Conservation (phyloP, 2,329 filamentous ascomycete genomes). For the Cytospora paraplurivora region DNA sequence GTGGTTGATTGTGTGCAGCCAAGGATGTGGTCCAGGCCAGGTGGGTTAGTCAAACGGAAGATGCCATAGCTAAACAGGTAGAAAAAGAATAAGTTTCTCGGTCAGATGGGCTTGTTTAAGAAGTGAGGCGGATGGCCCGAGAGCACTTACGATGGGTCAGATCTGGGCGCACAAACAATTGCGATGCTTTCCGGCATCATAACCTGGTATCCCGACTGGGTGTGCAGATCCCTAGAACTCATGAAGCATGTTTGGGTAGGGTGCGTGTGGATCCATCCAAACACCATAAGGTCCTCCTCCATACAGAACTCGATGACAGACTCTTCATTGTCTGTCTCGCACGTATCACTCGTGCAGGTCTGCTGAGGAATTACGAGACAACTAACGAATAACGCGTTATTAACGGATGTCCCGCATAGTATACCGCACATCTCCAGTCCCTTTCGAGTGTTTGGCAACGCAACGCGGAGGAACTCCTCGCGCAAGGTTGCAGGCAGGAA, state of each 20-base stretch:
- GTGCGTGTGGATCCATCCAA: constrained; percentile 98
- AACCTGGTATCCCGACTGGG: constrained; percentile 89
- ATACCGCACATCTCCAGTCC: constrained; percentile 96
- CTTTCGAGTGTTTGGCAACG: constrained; percentile 71
- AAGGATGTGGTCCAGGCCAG: constrained; percentile 82
- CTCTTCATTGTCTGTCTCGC: constrained; percentile 87
- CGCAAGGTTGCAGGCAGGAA: constrained; percentile 82
- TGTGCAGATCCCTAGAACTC: constrained; percentile 91
- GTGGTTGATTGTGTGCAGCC: constrained; percentile 75
- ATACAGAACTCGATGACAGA: constrained; percentile 89
- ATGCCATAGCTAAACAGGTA: constrained; percentile 71
- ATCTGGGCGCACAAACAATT: constrained; percentile 90
- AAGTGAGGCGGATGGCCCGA: neutral
- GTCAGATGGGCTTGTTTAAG: neutral
- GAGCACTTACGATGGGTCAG: constrained; percentile 67
- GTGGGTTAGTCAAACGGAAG: constrained; percentile 91
- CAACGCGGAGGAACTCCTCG: constrained; percentile 71
- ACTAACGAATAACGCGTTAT: constrained; percentile 90
- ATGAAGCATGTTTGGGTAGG: constrained; percentile 97
- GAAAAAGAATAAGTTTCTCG: neutral
- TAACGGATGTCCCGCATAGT: constrained; percentile 85
- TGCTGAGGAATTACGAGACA: constrained; percentile 90
- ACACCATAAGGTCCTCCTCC: constrained; percentile 76
- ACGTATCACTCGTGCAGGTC: constrained; percentile 86
- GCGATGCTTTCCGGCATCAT: constrained; percentile 97